Percentiles rank a stretch among this genome's conserved stretches.
These are phyloP conservation scores for Colletotrichum echinochloae DNA, from an alignment of 2,329 filamentous ascomycete species.

Conservation along the genomic window DNA sequence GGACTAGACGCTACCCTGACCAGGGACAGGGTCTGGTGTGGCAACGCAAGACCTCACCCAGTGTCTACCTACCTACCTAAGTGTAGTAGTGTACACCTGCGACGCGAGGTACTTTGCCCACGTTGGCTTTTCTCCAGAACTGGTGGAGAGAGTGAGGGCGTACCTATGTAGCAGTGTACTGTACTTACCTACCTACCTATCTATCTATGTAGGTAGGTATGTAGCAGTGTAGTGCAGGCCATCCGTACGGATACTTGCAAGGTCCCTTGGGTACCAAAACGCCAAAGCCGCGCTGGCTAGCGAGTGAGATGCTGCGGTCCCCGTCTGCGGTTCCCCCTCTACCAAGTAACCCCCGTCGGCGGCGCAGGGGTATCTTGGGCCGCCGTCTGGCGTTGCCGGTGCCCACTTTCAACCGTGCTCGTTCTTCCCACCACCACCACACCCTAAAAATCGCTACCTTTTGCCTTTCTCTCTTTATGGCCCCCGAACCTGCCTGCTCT, in stretches of 20 bases:
- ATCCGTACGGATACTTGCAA: slow-evolving; percentile 2
- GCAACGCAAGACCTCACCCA: too few species aligned
- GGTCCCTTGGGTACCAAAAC: slow-evolving; percentile 15
- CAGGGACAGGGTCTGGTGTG: slow-evolving; percentile 30
- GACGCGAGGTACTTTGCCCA: slow-evolving; percentile 21
- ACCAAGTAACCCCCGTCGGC: slow-evolving; percentile 1
- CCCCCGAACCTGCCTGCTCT: slow-evolving; percentile 15
- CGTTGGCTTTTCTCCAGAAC: slow-evolving; percentile 4
- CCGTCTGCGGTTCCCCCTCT: slow-evolving; percentile 30
- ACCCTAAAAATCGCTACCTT: slow-evolving; percentile 37
- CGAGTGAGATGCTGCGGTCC: slow-evolving; percentile 35
- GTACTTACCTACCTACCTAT: not conserved
- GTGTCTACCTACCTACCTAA: not conserved
- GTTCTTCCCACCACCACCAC: slow-evolving; percentile 15
- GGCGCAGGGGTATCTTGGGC: slow-evolving; percentile 42
- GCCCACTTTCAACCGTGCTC: slow-evolving; percentile 33
- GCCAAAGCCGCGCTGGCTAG: slow-evolving; percentile 9
- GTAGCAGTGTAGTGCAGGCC: not conserved
- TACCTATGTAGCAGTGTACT: too few species aligned
- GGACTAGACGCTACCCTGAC: slow-evolving; percentile 24
- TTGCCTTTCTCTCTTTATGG: slow-evolving; percentile 8
- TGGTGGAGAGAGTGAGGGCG: too few species aligned
- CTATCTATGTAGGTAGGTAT: not conserved
- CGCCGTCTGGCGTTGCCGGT: slow-evolving; percentile 36
- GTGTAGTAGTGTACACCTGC: not conserved